Base-by-base conservation (phyloP, 306 rosid species). In the Gillenia trifoliata region DNA sequence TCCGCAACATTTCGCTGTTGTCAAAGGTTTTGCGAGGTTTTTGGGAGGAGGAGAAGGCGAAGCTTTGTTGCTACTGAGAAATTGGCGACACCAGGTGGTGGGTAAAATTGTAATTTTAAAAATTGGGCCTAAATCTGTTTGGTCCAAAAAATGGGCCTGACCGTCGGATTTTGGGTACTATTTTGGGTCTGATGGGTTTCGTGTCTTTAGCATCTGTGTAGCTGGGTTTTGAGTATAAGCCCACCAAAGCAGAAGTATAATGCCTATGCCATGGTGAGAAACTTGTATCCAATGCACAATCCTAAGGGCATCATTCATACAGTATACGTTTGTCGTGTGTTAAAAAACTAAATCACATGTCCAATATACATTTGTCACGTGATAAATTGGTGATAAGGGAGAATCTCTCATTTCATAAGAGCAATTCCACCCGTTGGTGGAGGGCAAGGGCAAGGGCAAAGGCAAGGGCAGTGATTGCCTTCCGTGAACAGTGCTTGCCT, bases 1-100 rank as follows among this genome's bases (percentile, higher is more conserved):
- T 80, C 61, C 89, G 83, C 77, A 88, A 65, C 97, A 91, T 94
- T 82, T 79, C n/a, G 5, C 31, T 16, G 30, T 64, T 69, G 47
- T 64, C 49, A 8, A 74, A 74, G 86, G 78, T 72, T 85, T 83
- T 72, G 82, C 36, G 64, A 49, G 87, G 70, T 57, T 82, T 81
- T 75, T 73, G 72, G 67, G 45, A 31, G 67, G 52, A 31, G 33
- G 49, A 17, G 38, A 5, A n/a, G 15, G 6, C 22, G 38, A 25
- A 57, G 3, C 28, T 1, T 1, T 20, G 68, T 0, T 9, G 66
- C 20, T 3, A 5, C 56, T 3, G 76, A 6, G 54, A 71, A 25
- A 71, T 70, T 22, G 30, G 75, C 17, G 1, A 0, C 66, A 23
- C 52, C 43, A 6, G 6, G 33, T 11, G 25, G 17, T 26, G 76